Conservation (phyloP, 495 filamentous ascomycete genomes). For the Achaetomiella virescens region DNA sequence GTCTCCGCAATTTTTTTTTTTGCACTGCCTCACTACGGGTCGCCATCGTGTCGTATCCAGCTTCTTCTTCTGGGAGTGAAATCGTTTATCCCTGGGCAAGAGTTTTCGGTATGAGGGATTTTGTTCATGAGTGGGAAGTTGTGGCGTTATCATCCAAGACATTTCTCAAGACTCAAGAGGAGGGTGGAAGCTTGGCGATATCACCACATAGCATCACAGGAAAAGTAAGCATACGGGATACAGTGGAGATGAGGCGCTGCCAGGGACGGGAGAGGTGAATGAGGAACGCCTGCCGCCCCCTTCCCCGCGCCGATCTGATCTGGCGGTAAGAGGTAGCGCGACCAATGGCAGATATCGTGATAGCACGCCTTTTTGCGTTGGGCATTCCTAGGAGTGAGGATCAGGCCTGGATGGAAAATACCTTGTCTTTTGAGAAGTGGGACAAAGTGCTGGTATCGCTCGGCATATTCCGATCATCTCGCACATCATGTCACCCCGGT, state of each 20-base stretch:
- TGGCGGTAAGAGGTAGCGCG: not conserved
- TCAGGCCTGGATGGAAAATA: not conserved
- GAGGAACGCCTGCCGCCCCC: too few relatives aligned
- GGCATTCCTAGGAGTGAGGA: not conserved
- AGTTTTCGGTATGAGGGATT: not conserved
- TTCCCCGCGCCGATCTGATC: not conserved
- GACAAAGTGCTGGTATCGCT: not conserved
- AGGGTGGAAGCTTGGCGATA: not conserved
- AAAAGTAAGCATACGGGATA: not conserved
- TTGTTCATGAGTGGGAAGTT: not conserved
- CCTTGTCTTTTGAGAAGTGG: not conserved
- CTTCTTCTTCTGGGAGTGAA: not conserved
- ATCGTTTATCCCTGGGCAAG: not conserved
- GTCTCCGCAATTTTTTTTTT: constrained; percentile 2
- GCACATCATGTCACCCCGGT: not conserved
- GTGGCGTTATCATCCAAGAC: not conserved
- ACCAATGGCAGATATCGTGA: not conserved
- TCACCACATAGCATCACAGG: not conserved
- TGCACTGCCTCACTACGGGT: constrained; percentile 9
- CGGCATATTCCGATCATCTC: not conserved
- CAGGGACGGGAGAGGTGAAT: not conserved
- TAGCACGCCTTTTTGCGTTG: not conserved
- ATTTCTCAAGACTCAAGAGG: not conserved
- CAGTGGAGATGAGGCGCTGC: not conserved
- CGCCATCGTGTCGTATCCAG: not conserved